Evolutionary conservation across 1,284 basidiomycete species (phyloP).

Genomic region (Earliella scabrosa): DNA sequence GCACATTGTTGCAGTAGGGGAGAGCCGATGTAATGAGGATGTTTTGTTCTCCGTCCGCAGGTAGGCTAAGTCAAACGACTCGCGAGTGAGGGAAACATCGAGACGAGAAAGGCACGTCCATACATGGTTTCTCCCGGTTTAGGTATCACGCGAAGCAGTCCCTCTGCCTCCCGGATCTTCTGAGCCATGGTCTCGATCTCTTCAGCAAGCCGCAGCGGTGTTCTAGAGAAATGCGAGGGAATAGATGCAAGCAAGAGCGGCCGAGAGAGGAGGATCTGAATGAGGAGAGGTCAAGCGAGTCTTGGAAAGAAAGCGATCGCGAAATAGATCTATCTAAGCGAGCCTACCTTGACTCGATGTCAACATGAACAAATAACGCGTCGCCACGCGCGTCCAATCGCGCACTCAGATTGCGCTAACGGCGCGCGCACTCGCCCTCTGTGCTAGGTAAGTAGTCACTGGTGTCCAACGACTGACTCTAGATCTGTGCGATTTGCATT

Average conservation of each 20-base stretch:
- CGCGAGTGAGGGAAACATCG: neutral
- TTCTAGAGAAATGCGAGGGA: neutral
- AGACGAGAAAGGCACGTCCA: conserved; percentile 10
- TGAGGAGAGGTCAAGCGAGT: neutral
- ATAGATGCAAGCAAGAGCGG: neutral
- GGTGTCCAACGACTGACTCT: too few relatives aligned
- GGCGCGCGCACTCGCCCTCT: too few relatives aligned
- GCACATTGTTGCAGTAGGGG: conserved; percentile 99
- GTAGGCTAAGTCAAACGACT: conserved; percentile 65
- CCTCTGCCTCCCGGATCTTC: conserved; percentile 66
- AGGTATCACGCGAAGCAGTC: conserved; percentile 56
- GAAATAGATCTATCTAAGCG: conserved; percentile 19
- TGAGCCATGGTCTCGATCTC: conserved; percentile 52
- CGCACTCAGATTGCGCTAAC: too few relatives aligned
- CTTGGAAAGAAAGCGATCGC: conserved; percentile 9
- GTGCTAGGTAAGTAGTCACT: too few relatives aligned
- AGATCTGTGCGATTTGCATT: too few relatives aligned
- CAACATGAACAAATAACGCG: conserved; percentile 24
- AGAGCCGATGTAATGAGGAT: conserved; percentile 95
- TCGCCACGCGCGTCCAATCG: conserved; percentile 10
- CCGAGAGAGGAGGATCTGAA: neutral
- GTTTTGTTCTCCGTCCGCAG: conserved; percentile 85
- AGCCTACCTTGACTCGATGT: conserved; percentile 22
- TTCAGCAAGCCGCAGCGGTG: neutral
- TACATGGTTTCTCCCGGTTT: conserved; percentile 41